Conservation (phyloP, 2,329 filamentous ascomycete genomes). For the Calonectria fujianensis region DNA sequence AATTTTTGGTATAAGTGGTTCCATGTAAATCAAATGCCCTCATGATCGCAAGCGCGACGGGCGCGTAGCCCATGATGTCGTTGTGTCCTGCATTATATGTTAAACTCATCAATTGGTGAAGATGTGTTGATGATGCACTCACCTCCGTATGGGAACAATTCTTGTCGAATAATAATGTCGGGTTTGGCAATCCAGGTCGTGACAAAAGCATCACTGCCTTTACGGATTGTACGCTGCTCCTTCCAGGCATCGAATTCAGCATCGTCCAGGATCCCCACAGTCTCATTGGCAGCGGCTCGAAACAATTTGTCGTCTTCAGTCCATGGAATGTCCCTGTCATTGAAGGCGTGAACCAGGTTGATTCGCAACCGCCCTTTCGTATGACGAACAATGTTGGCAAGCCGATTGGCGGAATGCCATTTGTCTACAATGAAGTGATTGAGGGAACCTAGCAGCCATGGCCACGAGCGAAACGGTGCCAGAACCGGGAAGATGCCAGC, state of each 20-base stretch:
- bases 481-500: slow-evolving; percentile 87
- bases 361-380: slow-evolving; percentile 76
- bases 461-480: slow-evolving; percentile 82
- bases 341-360: slow-evolving; percentile 84
- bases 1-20: slow-evolving; percentile 53
- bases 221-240: slow-evolving; percentile 62
- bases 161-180: slow-evolving; percentile 71
- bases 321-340: slow-evolving; percentile 90
- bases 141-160: slow-evolving; percentile 74
- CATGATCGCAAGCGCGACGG: slow-evolving; percentile 78
- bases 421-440: slow-evolving; percentile 82
- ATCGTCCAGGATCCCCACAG: slow-evolving; percentile 61
- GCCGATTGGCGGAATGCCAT: slow-evolving; percentile 83
- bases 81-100: slow-evolving; percentile 76
- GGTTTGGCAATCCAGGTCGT: slow-evolving; percentile 66
- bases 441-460: slow-evolving; percentile 77
- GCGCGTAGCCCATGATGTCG: slow-evolving; percentile 78
- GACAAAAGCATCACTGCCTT: slow-evolving; percentile 69
- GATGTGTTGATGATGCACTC: slow-evolving; percentile 48
- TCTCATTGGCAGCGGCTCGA: slow-evolving; percentile 73
- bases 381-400: slow-evolving; percentile 73
- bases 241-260: slow-evolving; percentile 67
- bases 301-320: slow-evolving; percentile 80
- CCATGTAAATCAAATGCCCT: slow-evolving; percentile 74
- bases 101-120: slow-evolving; percentile 1